Percentiles rank a stretch among this genome's conserved stretches.
Conservation (phyloP, 176 grass and related monocot species). For the Triticum turgidum region DNA sequence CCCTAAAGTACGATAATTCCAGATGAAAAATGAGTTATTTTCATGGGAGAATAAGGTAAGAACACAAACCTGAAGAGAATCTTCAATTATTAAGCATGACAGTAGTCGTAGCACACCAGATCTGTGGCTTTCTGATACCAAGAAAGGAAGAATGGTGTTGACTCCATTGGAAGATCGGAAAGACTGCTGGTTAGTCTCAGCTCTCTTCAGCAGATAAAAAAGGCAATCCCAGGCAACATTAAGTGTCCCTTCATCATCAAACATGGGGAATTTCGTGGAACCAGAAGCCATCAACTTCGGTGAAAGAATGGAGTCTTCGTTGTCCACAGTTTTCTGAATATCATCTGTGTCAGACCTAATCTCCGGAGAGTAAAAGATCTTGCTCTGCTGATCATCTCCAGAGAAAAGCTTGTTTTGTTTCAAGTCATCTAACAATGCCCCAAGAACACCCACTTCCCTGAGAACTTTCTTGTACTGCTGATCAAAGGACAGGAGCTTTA, state of each 20-base stretch:
- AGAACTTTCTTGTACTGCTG: conserved; percentile 98
- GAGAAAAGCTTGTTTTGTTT: conserved; percentile 92
- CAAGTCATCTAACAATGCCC: conserved; percentile 93
- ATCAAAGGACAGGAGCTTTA: conserved; percentile 98
- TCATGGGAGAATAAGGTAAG: background rate
- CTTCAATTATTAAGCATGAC: conserved; percentile 97
- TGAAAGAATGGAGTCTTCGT: conserved; percentile 82
- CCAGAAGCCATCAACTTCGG: conserved; percentile 70
- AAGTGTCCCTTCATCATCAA: conserved; percentile 93
- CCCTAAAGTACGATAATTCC: conserved; percentile 13
- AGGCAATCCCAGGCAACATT: conserved; percentile 98
- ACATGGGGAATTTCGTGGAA: conserved; percentile 70
- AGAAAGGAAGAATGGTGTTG: conserved; percentile 80
- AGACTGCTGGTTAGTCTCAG: conserved; percentile 92
- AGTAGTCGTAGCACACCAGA: conserved; percentile 81
- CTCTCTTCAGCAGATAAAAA: conserved; percentile 93
- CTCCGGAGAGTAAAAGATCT: conserved; percentile 54
- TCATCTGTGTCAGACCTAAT: conserved; percentile 41
- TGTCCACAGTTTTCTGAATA: conserved; percentile 69
- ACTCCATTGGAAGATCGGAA: conserved; percentile 90
- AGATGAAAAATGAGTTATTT: conserved; percentile 26
- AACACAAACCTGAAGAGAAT: conserved; percentile 84
- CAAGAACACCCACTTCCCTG: conserved; percentile 95
- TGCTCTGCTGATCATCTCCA: conserved; percentile 69
- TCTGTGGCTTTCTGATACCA: conserved; percentile 78